Evolutionary conservation across 2,329 filamentous ascomycete species (phyloP), one percentile per base, ranked within the genome.

Genomic region (Dryadomyces quercivorus): DNA sequence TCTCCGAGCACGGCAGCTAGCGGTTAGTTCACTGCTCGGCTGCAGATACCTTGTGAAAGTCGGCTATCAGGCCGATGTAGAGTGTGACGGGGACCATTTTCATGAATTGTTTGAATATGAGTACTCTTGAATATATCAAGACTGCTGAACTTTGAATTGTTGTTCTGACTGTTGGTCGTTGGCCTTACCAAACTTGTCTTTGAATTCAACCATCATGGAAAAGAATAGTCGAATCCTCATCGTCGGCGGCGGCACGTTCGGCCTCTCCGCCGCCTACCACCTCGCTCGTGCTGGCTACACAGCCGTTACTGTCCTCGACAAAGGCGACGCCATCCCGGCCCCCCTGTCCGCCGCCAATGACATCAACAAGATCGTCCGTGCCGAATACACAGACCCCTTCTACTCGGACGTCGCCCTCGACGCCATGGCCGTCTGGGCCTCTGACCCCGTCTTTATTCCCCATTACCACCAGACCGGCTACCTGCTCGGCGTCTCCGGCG

Each of bases 361-460:
- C 26, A 31, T 55, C 31, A 83, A 82, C 62, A 83, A 83, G 63
- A 82, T 82, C 55, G 69, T 82, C 42, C 71, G 78, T 2, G 76
- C 74, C 5, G 77, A 81, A 58, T 82, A 82, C 56, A 75, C 78
- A 58, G 76, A 81, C 56, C 67, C 70, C 0, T 79, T 78, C 54
- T 81, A 82, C 56, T 76, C 76, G 0, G 68, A 78, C 2, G 61
- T 81, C 47, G 73, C 77, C 2, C 65, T 80, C 7, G 66, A 77
- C 70, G 77, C 78, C 0, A 75, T 80, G 15, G 61, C 69, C 38
- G 72, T 69, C 16, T 82, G 78, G 78, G 69, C 72, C 60, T 71
- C 73, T 2, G 63, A 65, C 0, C 74, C 76, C 3, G 62, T 79
- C 2, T 81, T 75, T 53, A 70, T 72, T 0, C 76, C 77, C 0